Evolutionary conservation across 495 filamentous ascomycete genomes (phyloP), one percentile per base, ranked within the genome.

Genomic region (Opeltia flavorubescens): DNA sequence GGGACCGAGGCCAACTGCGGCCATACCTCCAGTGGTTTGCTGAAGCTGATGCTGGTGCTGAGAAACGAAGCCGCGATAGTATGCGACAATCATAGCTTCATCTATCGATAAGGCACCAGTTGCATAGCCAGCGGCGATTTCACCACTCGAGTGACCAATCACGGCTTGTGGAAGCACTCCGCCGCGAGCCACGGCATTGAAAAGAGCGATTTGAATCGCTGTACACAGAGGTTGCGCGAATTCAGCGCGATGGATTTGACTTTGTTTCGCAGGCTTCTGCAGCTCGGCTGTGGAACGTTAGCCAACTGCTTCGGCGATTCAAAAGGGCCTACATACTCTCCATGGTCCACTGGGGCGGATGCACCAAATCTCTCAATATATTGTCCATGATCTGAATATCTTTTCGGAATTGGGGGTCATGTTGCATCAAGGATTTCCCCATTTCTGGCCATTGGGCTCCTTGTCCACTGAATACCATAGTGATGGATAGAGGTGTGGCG

Each of bases 1-100:
- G 0, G 58, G 56, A 15, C 58, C 59, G 0, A 72, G 59, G 0
- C 67, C 67, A 18, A 70, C 60, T 1, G 63, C 66, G 17, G 62
- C 59, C 71, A 68, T 71, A 4, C 58, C 55, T 20, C 61, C 59
- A 4, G 4, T 40, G 33, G 23, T 49, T 11, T 48, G 20, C 1
- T n/a, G n/a, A n/a, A n/a, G n/a, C n/a, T n/a, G n/a, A n/a, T n/a
- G n/a, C 11, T 47, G 43, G 4, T 47, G 39, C 21, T 40, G 39
- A 0, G 48, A 49, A 8, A 54, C 48, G 12, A 43, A 36, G 15
- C 31, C 59, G 24, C 59, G 46, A 42, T 54, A 52, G 27, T 58
- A 56, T 7, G 55, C 56, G 0, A 48, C 38, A 6, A 51, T 36
- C 4, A 57, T 31, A 1, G 58, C 54, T 36, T 45, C 50, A n/a